A percentile compares a stretch with the other conserved stretches of the same genome.
Conservation (phyloP, 176 grass and related monocot species). For the Phoenix roebelenii region DNA sequence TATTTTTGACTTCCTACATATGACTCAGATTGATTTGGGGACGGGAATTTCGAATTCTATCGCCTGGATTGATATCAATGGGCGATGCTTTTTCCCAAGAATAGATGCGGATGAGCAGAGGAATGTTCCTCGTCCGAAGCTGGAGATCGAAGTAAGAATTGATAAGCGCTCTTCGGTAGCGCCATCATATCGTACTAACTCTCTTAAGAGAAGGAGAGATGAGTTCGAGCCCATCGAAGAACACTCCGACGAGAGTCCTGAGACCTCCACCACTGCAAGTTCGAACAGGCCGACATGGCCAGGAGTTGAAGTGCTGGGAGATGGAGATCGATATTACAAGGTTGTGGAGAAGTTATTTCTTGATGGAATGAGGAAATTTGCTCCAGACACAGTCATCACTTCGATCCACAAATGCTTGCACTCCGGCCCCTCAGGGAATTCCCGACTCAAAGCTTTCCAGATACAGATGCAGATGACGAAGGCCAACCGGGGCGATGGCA, state of each 20-base stretch:
- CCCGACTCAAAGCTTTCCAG: slow-evolving; percentile 39
- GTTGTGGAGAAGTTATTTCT: slow-evolving; percentile 59
- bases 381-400: slow-evolving; percentile 25
- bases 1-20: background rate
- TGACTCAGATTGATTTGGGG: background rate
- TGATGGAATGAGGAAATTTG: slow-evolving; percentile 19
- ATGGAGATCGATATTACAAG: slow-evolving; percentile 42
- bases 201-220: slow-evolving; percentile 10
- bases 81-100: slow-evolving; percentile 4
- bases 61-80: slow-evolving; percentile 1
- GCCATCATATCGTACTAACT: background rate
- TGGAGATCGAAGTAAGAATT: background rate
- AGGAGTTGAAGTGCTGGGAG: slow-evolving; percentile 14
- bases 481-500: slow-evolving; percentile 25
- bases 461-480: slow-evolving; percentile 29
- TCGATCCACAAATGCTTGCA: slow-evolving; percentile 43
- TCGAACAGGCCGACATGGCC: slow-evolving; percentile 15
- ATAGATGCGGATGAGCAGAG: background rate
- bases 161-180: background rate
- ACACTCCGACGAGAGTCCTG: slow-evolving; percentile 15
- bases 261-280: slow-evolving; percentile 1
- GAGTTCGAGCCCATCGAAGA: slow-evolving; percentile 32
- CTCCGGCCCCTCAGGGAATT: background rate
- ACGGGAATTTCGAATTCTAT: background rate
- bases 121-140: background rate